Conservation (phyloP, 768 basidiomycete species). For the Termitomyces heimii region DNA sequence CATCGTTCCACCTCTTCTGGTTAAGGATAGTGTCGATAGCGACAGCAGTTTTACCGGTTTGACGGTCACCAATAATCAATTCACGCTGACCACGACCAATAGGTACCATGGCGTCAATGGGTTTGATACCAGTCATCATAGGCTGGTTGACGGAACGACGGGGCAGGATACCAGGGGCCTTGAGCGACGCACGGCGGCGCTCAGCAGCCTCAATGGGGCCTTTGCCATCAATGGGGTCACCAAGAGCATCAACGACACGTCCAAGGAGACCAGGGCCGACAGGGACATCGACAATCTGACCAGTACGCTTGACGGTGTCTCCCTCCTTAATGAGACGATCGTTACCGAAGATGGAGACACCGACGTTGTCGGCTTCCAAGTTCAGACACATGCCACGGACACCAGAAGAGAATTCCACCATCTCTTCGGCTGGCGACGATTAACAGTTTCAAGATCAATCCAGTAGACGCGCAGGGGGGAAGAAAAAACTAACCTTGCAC, state of each 20-base stretch:
- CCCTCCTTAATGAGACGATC: conserved; percentile 99
- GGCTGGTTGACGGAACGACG: conserved; percentile 99
- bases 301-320: conserved; percentile 99
- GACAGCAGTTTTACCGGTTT: conserved; percentile 99
- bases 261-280: conserved; percentile 97
- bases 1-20: conserved; percentile 99
- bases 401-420: conserved; percentile 99
- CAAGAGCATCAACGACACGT: conserved; percentile 98
- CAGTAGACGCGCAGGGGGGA: background rate
- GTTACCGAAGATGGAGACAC: conserved; percentile 99
- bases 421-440: conserved; percentile 81
- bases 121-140: conserved; percentile 99
- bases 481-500: conserved; percentile 70
- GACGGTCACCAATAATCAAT: conserved; percentile 99
- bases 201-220: conserved; percentile 92
- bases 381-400: conserved; percentile 99
- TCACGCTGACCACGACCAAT: conserved; percentile 99
- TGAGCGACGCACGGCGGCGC: conserved; percentile 95
- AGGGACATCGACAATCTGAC: conserved; percentile 99
- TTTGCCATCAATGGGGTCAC: conserved; percentile 99
- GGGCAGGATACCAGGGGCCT: conserved; percentile 98
- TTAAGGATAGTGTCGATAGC: conserved; percentile 99
- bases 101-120: conserved; percentile 99
- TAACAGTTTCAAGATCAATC: conserved; percentile 6
- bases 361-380: conserved; percentile 99